Evolutionary conservation across 768 basidiomycete genomes (phyloP).

Genomic region (Pleurotus citrinopileatus): DNA sequence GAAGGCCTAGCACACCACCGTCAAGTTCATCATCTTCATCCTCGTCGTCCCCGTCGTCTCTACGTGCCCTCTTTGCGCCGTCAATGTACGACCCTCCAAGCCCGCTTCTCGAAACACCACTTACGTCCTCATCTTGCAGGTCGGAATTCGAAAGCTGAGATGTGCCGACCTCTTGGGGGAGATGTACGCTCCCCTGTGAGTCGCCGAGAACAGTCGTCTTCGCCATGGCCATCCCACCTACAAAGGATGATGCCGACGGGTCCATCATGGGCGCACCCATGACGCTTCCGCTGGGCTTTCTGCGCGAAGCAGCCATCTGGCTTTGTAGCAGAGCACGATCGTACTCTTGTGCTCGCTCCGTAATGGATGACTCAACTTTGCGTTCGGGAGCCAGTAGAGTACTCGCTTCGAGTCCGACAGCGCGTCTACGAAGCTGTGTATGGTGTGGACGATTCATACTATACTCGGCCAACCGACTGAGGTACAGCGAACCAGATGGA

Average conservation of each 20-base stretch:
- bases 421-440: constrained; percentile 21
- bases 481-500: constrained; percentile 86
- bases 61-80: constrained; percentile 39
- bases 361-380: constrained; percentile 31
- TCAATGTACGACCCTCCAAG: constrained; percentile 51
- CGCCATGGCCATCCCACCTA: constrained; percentile 51
- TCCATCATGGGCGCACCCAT: constrained; percentile 38
- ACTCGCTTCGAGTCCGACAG: constrained; percentile 16
- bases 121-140: constrained; percentile 47
- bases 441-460: constrained; percentile 43
- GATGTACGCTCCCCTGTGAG: constrained; percentile 56
- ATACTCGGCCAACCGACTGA: constrained; percentile 78
- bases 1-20: constrained; percentile 78
- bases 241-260: constrained; percentile 42
- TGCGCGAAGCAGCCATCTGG: constrained; percentile 52
- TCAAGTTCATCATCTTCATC: constrained; percentile 69
- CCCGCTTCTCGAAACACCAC: constrained; percentile 22
- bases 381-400: constrained; percentile 31
- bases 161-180: background rate
- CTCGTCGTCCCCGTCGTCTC: constrained; percentile 50
- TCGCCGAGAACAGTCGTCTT: constrained; percentile 75
- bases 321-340: constrained; percentile 74
- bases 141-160: constrained; percentile 8
- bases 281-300: constrained; percentile 43
- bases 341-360: constrained; percentile 67